Conservation (phyloP, 192 early-diverging fungal species). For the Backusella circina region DNA sequence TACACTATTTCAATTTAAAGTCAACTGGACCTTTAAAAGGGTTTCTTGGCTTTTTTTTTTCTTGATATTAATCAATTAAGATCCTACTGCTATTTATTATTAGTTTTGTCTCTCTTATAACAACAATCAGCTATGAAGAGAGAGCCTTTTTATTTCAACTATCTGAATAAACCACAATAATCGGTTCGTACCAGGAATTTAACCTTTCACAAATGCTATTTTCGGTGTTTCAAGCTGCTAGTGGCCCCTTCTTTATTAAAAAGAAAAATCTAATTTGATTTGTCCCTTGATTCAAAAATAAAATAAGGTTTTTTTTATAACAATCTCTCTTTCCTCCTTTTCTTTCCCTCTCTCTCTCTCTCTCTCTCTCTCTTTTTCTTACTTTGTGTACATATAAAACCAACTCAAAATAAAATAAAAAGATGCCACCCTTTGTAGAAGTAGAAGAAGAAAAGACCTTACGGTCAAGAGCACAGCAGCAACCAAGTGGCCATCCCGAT, state of each 20-base stretch:
- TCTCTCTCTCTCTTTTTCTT: neutral
- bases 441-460: neutral
- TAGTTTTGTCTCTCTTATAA: no score
- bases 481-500: slow-evolving; percentile 38
- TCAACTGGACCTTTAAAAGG: neutral
- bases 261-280: neutral
- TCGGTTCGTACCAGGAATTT: neutral
- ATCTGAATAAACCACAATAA: no score
- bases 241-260: neutral
- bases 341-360: neutral
- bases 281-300: neutral
- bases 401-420: neutral
- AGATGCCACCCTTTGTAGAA: slow-evolving; percentile 30
- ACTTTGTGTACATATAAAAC: neutral
- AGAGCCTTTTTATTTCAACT: no score
- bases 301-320: neutral
- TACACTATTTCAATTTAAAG: neutral
- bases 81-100: no score
- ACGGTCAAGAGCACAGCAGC: neutral
- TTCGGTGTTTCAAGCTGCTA: neutral
- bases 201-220: neutral
- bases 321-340: neutral
- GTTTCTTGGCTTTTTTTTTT: neutral
- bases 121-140: no score
- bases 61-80: no score